Conservation (phyloP, 2,329 filamentous ascomycete species). For the Aureobasidium sp. region DNA sequence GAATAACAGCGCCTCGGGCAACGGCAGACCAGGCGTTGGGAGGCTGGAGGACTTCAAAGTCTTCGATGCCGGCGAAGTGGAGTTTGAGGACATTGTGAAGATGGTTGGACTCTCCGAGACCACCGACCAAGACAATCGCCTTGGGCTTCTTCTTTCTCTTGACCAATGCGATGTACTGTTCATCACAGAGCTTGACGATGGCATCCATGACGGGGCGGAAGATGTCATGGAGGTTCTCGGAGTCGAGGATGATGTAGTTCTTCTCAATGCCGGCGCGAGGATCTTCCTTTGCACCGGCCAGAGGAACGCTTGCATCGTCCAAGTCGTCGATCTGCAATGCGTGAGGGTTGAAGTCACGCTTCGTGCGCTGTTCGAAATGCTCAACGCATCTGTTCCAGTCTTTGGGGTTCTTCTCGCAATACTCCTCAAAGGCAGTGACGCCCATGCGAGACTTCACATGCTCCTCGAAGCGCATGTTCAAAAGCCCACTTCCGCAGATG, state of each 20-base stretch:
- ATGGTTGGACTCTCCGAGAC: slow-evolving; percentile 67
- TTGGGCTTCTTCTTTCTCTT: slow-evolving; percentile 35
- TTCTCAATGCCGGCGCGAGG: slow-evolving; percentile 68
- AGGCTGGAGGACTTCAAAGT: slow-evolving; percentile 66
- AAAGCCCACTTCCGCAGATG: slow-evolving; percentile 69
- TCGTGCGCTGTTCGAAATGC: slow-evolving; percentile 80
- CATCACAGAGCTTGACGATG: slow-evolving; percentile 35
- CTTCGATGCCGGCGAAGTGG: slow-evolving; percentile 50
- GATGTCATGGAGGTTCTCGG: slow-evolving; percentile 59
- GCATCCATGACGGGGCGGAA: slow-evolving; percentile 58
- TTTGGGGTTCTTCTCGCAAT: slow-evolving; percentile 70
- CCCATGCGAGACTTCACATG: slow-evolving; percentile 64
- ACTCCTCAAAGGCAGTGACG: slow-evolving; percentile 57
- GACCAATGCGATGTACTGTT: slow-evolving; percentile 37
- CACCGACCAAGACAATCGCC: slow-evolving; percentile 75
- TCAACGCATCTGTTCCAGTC: slow-evolving; percentile 66
- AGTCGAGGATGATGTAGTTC: slow-evolving; percentile 67
- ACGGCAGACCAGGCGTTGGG: slow-evolving; percentile 74
- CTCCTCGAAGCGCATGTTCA: slow-evolving; percentile 77
- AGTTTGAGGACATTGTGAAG: slow-evolving; percentile 62
- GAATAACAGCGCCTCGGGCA: slow-evolving; percentile 66
- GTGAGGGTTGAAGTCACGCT: slow-evolving; percentile 64
- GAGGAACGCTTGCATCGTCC: slow-evolving; percentile 31
- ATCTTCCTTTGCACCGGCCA: slow-evolving; percentile 34
- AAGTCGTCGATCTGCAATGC: too few species aligned